Conservation (phyloP, 176 grass and related monocot genomes). For the Juncus effusus region DNA sequence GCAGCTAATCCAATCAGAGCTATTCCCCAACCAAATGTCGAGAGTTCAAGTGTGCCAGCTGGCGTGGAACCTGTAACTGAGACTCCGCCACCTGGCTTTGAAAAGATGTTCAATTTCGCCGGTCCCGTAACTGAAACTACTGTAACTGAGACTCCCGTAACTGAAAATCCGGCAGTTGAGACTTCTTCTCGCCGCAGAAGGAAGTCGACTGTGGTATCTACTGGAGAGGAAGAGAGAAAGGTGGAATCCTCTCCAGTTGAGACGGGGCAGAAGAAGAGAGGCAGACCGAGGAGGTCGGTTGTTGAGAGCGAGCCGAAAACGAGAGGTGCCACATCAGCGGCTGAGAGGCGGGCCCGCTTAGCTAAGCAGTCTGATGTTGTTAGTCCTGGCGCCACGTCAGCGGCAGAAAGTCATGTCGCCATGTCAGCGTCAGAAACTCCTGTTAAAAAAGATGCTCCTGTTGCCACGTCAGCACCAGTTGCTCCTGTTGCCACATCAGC, state of each 20-base stretch:
- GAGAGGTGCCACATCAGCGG: slow-evolving; percentile 23
- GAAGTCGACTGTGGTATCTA: slow-evolving; percentile 40
- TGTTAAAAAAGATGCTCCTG: too few species aligned
- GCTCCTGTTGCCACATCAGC: too few species aligned
- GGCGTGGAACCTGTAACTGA: slow-evolving; percentile 25
- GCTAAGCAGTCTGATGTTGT: slow-evolving; percentile 25
- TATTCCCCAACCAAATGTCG: not conserved
- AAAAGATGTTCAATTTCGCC: slow-evolving; percentile 34
- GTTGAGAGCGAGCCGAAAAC: slow-evolving; percentile 17
- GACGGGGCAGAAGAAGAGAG: not conserved
- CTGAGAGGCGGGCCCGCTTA: slow-evolving; percentile 23
- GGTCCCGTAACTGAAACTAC: slow-evolving; percentile 38
- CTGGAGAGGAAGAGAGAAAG: slow-evolving; percentile 26
- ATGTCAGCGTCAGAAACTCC: too few species aligned
- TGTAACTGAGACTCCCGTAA: slow-evolving; percentile 41
- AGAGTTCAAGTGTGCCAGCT: too few species aligned
- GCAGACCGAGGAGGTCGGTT: slow-evolving; percentile 17
- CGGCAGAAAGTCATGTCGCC: too few species aligned
- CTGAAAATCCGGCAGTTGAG: slow-evolving; percentile 27
- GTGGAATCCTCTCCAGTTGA: not conserved
- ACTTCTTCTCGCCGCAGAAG: slow-evolving; percentile 25
- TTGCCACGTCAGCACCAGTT: too few species aligned
- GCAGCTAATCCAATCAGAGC: slow-evolving; percentile 29
- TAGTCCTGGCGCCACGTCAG: not conserved
- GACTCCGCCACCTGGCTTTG: slow-evolving; percentile 39